Percentiles rank a stretch among this genome's conserved stretches.
Evolutionary conservation across 352 stramenopile species (phyloP).

Genomic region (Phytophthora colocasiae): DNA sequence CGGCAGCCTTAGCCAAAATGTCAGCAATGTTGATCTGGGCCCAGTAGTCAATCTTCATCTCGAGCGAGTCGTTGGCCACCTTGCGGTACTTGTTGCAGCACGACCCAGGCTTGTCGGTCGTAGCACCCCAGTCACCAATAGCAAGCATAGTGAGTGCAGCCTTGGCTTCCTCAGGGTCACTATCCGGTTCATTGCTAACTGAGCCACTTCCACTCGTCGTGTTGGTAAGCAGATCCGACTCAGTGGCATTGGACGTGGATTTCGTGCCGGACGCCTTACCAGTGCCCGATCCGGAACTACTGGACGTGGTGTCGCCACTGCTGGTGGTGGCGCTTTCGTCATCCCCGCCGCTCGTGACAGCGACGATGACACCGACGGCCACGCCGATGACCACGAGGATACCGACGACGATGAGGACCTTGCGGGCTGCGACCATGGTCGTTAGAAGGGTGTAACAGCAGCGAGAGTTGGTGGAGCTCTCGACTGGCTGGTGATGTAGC

Average conservation of each 20-base stretch:
- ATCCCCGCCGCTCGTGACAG: conserved; percentile 48
- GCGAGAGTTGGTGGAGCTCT: conserved; percentile 12
- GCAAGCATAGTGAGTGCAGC: conserved; percentile 82
- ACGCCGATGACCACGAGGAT: conserved; percentile 76
- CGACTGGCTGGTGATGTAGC: conserved; percentile 26
- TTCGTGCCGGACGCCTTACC: conserved; percentile 11
- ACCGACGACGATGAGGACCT: conserved; percentile 74
- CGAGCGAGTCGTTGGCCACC: conserved; percentile 76
- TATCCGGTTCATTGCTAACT: conserved; percentile 53
- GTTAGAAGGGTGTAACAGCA: conserved; percentile 21
- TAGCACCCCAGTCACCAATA: conserved; percentile 88
- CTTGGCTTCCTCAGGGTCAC: conserved; percentile 63
- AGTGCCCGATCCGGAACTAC: conserved; percentile 12
- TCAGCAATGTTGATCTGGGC: conserved; percentile 86
- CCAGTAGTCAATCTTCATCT: conserved; percentile 91
- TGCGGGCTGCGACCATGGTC: conserved; percentile 48
- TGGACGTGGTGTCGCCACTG: conserved; percentile 25
- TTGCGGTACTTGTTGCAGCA: conserved; percentile 92
- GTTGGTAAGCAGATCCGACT: conserved; percentile 53
- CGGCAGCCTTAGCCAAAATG: conserved; percentile 76
- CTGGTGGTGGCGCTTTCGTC: conserved; percentile 44
- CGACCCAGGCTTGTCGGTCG: conserved; percentile 85
- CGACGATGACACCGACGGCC: conserved; percentile 70
- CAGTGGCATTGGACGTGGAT: conserved; percentile 45
- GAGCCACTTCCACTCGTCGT: conserved; percentile 39